Conservation (phyloP, 257 asterid species). For the Solanum dulcamara region DNA sequence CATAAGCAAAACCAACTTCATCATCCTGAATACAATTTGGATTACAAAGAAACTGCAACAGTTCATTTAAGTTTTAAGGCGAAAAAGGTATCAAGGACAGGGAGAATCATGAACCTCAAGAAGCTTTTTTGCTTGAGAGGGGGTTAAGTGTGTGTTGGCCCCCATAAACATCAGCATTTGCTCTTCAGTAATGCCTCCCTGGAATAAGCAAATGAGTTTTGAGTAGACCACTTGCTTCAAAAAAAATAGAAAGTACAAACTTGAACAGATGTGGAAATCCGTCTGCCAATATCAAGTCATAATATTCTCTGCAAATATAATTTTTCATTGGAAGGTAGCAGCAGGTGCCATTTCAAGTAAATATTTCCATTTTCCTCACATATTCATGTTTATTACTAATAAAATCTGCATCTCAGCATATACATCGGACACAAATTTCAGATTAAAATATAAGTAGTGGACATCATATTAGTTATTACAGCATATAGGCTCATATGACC, state of each 20-base stretch:
- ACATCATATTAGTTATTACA: neutral
- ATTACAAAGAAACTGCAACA: neutral
- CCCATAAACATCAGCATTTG: conserved; percentile 97
- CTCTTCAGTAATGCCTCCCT: conserved; percentile 98
- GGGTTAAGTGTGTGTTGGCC: conserved; percentile 64
- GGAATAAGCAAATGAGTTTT: conserved; percentile 2
- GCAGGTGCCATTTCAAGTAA: neutral
- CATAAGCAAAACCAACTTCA: conserved; percentile 79
- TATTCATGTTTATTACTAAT: neutral
- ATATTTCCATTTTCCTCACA: neutral
- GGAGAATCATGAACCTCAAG: conserved; percentile 52
- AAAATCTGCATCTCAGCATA: neutral
- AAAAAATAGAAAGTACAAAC: neutral
- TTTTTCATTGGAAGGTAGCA: neutral
- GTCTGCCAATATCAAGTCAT: neutral
- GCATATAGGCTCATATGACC: conserved; percentile 25
- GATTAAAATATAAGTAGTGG: neutral
- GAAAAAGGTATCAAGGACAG: neutral
- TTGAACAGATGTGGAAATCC: neutral
- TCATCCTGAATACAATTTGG: conserved; percentile 54
- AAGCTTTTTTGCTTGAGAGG: conserved; percentile 62
- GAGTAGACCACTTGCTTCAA: neutral
- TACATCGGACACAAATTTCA: neutral
- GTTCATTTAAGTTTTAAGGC: neutral
- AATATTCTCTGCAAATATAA: neutral